Evolutionary conservation across 2,329 filamentous ascomycete species (phyloP).

Genomic region (Zasmidium citrigriseum): DNA sequence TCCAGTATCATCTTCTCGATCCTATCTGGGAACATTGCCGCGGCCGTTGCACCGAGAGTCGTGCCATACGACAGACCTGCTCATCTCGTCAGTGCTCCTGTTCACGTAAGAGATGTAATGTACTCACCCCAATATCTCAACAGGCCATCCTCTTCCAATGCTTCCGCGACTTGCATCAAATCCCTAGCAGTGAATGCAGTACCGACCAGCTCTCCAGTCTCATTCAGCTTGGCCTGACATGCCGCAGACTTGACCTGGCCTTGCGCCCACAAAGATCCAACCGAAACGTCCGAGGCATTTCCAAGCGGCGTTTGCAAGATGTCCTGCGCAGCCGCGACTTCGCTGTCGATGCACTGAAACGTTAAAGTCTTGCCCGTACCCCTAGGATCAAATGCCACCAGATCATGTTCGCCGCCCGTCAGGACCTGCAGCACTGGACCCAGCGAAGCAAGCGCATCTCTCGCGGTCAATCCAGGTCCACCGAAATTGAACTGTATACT

Average conservation of each 20-base stretch:
- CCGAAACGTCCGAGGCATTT: constrained; percentile 15
- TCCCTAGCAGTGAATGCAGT: constrained; percentile 50
- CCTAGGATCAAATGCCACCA: constrained; percentile 17
- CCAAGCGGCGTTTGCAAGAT: background rate
- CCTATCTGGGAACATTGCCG: background rate
- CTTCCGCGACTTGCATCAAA: constrained; percentile 48
- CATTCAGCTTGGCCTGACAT: constrained; percentile 18
- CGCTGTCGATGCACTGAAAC: constrained; percentile 17
- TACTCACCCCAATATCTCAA: constrained; percentile 34
- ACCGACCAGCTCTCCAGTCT: constrained; percentile 42
- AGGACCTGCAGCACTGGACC: background rate
- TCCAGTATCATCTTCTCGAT: background rate
- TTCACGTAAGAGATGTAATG: background rate
- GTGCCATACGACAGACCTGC: background rate
- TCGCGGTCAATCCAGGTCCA: constrained; percentile 30
- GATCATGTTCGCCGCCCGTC: constrained; percentile 14
- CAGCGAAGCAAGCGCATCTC: constrained; percentile 1
- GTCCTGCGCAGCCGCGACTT: background rate
- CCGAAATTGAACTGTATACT: constrained; percentile 39
- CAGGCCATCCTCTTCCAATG: constrained; percentile 44
- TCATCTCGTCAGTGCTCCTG: background rate
- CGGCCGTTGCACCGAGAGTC: background rate
- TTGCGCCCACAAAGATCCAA: constrained; percentile 18
- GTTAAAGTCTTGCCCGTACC: constrained; percentile 23
- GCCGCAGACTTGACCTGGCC: constrained; percentile 7